Conservation (phyloP, 1,284 basidiomycete genomes). For the Heterobasidion occidentale region DNA sequence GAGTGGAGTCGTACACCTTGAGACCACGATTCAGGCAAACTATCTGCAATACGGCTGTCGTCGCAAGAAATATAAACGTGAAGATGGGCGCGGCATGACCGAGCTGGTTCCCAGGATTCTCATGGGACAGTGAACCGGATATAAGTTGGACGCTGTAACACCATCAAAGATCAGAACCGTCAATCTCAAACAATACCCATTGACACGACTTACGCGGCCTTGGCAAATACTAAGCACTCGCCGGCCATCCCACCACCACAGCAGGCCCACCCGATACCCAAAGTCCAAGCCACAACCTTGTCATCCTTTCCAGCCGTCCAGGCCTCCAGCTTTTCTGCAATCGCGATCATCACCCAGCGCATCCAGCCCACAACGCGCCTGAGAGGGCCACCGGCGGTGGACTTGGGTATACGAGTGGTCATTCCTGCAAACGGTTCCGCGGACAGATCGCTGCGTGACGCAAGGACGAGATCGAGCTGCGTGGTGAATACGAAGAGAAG, state of each 20-base stretch:
- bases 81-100: constrained; percentile 75
- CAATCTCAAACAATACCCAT: background rate
- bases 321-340: constrained; percentile 58
- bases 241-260: constrained; percentile 86
- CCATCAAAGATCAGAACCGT: constrained; percentile 3
- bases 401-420: constrained; percentile 20
- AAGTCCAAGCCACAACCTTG: constrained; percentile 76
- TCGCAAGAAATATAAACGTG: constrained; percentile 72
- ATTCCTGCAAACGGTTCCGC: constrained; percentile 45
- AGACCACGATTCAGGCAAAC: constrained; percentile 85
- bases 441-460: constrained; percentile 54
- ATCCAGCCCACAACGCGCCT: constrained; percentile 30
- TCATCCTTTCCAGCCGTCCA: constrained; percentile 80
- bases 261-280: constrained; percentile 90
- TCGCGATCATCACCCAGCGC: constrained; percentile 38
- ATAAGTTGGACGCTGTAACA: constrained; percentile 62
- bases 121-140: constrained; percentile 64
- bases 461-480: constrained; percentile 63
- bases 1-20: constrained; percentile 70
- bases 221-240: constrained; percentile 85
- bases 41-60: constrained; percentile 84
- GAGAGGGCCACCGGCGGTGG: constrained; percentile 17
- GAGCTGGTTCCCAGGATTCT: constrained; percentile 81
- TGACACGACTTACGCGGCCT: constrained; percentile 60
- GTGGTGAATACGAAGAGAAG: constrained; percentile 57